Base-by-base conservation (phyloP, 208 protist genomes). In the Crithidia mellificae region DNA sequence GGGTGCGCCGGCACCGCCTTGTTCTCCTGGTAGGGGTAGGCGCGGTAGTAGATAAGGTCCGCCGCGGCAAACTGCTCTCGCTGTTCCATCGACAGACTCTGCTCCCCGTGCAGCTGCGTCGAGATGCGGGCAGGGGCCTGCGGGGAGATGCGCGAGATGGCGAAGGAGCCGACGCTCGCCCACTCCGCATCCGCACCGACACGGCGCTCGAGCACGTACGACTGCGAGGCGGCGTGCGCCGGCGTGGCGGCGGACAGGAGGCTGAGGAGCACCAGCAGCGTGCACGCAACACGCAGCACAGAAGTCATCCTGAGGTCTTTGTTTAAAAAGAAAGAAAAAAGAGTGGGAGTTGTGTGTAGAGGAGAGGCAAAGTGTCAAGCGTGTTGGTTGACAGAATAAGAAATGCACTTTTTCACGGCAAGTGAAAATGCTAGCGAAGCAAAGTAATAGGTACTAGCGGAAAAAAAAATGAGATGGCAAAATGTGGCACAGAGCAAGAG, bases 1-100 rank as follows among this genome's bases (percentile, higher is more conserved):
- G 75, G 71, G 44, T 50, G 49, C 32, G 49, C 50, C 12, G 72
- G 64, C 19, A 30, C 63, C 46, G 62, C 27, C 49, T 38, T 27
- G 49, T 52, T 63, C 30, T 72, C 61, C 34, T 80, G 63, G 30
- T 58, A 38, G 6, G 81, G 56, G 49, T 83, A 58, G 53, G 63
- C 80, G 50, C 91, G 88, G 75, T 96, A 96, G 59, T 77, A 85
- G 8, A 96, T 74, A 51, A 91, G 56, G 34, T 80, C 62, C 12
- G 84, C 85, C n/a, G 39, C 53, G 22, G 74, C 70, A 25, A 94
- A 57, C 32, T 80, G 78, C 57, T 75, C 76, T 53, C 83, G 64
- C 46, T 90, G 66, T 22, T 85, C 77, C 51, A 52, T 71, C 47
- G 41, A 54, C 46, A 64, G 44, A 50, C 57, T 59, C 22, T 22